These are phyloP conservation scores for Trypanosomatidae sp. DNA, from an alignment of 208 protist genomes.

Conservation along the genomic window DNA sequence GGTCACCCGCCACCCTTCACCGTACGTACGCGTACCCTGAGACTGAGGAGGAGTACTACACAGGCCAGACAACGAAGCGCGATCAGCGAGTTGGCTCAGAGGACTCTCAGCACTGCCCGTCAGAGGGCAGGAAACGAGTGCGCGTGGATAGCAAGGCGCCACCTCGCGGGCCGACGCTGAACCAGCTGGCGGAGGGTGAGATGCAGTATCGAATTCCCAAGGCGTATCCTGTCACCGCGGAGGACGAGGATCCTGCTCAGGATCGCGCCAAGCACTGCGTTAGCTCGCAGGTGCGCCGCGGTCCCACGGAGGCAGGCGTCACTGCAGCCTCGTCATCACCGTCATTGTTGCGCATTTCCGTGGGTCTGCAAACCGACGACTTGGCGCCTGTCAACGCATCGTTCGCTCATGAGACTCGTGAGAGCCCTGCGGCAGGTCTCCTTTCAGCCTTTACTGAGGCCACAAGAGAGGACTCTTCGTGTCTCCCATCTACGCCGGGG, in stretches of 20 bases:
- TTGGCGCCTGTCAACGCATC: background rate
- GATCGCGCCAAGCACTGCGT: background rate
- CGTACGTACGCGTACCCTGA: constrained; percentile 1
- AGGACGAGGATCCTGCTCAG: background rate
- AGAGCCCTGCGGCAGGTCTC: background rate
- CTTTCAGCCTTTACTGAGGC: background rate
- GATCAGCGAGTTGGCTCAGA: background rate
- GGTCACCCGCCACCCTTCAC: constrained; percentile 18
- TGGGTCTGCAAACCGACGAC: constrained; percentile 6
- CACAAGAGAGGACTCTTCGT: background rate
- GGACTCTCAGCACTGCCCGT: constrained; percentile 3
- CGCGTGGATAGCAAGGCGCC: background rate
- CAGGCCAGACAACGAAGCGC: background rate
- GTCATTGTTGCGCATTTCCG: background rate
- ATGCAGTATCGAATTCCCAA: constrained; percentile 2
- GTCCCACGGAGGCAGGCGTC: background rate
- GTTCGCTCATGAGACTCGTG: background rate
- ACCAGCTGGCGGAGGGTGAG: background rate
- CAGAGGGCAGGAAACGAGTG: constrained; percentile 4
- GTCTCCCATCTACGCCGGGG: background rate
- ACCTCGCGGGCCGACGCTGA: background rate
- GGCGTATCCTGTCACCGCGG: background rate
- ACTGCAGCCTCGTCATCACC: background rate
- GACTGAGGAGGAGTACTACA: background rate
- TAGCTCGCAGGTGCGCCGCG: background rate